Conservation (phyloP, 192 early-diverging fungal genomes). For the Entomortierella chlamydospora region DNA sequence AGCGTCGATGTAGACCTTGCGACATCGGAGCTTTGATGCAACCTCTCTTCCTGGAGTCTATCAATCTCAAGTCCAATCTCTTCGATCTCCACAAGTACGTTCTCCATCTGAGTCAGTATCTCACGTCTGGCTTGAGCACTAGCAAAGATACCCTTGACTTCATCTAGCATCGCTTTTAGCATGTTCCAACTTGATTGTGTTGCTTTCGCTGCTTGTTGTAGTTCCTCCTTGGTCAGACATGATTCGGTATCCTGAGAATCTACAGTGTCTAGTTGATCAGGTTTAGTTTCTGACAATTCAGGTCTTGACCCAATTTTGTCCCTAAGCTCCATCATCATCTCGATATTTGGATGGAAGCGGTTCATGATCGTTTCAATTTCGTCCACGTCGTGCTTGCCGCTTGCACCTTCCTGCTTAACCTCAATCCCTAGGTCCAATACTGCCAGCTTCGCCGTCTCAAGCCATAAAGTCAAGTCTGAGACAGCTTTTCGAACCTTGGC, state of each 20-base stretch:
- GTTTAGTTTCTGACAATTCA: slow-evolving; percentile 23
- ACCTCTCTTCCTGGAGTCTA: slow-evolving; percentile 12
- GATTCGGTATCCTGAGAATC: background rate
- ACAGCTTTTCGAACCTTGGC: slow-evolving; percentile 29
- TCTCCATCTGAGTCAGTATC: slow-evolving; percentile 27
- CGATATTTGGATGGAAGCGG: slow-evolving; percentile 57
- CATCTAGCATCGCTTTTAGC: slow-evolving; percentile 57
- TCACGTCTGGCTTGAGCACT: slow-evolving; percentile 32
- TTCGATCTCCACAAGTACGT: slow-evolving; percentile 21
- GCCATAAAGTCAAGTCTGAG: slow-evolving; percentile 53
- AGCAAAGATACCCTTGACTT: slow-evolving; percentile 59
- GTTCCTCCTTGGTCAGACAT: slow-evolving; percentile 11
- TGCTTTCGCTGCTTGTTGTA: slow-evolving; percentile 46
- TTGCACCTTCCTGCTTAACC: slow-evolving; percentile 52
- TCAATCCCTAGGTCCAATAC: slow-evolving; percentile 62
- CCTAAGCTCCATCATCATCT: slow-evolving; percentile 56
- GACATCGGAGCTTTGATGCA: background rate
- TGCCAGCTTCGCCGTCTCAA: slow-evolving; percentile 62
- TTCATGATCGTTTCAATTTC: slow-evolving; percentile 56
- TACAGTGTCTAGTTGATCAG: background rate
- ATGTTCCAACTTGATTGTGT: slow-evolving; percentile 64
- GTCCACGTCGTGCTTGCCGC: slow-evolving; percentile 34
- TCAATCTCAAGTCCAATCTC: slow-evolving; percentile 30
- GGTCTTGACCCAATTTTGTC: slow-evolving; percentile 21
- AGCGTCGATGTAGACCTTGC: background rate